Evolutionary conservation across 2,329 filamentous ascomycete species (phyloP).

Genomic region (Aspergillus spinulosporus): DNA sequence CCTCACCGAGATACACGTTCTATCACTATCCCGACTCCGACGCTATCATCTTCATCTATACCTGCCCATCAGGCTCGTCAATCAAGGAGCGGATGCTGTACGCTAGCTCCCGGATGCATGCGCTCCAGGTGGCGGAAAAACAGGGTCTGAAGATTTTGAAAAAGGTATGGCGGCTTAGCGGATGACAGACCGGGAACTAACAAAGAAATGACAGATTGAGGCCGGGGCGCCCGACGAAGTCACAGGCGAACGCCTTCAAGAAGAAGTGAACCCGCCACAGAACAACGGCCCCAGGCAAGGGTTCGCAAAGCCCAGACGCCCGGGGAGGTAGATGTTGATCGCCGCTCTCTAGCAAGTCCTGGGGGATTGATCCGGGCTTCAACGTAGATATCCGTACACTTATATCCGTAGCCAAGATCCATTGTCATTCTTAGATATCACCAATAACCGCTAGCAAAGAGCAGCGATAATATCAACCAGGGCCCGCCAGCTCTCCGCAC

Average conservation of each 20-base stretch:
- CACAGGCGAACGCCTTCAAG: conserved; percentile 52
- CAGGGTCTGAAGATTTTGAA: conserved; percentile 59
- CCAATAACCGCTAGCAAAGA: conserved; percentile 2
- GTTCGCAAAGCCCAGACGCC: conserved; percentile 65
- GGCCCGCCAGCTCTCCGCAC: conserved; percentile 1
- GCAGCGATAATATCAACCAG: conserved; percentile 9
- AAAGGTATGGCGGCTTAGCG: conserved; percentile 43
- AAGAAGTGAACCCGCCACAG: conserved; percentile 55
- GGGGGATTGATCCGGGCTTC: neutral
- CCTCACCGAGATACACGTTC: conserved; percentile 62
- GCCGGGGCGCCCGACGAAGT: conserved; percentile 61
- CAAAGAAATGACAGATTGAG: conserved; percentile 50
- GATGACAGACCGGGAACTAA: conserved; percentile 21
- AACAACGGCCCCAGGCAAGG: conserved; percentile 51
- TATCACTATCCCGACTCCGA: conserved; percentile 55
- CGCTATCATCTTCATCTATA: conserved; percentile 62
- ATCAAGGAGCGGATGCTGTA: conserved; percentile 68
- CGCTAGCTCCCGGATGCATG: conserved; percentile 57
- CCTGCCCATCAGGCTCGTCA: conserved; percentile 60
- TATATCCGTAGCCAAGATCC: conserved; percentile 13
- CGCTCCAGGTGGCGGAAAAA: conserved; percentile 55
- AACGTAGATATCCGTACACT: conserved; percentile 5
- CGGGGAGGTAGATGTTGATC: conserved; percentile 48
- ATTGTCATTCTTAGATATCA: conserved; percentile 11
- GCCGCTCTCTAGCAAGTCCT: neutral